Evolutionary conservation across 2,329 filamentous ascomycete species (phyloP), one percentile per base, ranked within the genome.

Genomic region (Fusarium odoratissimum): DNA sequence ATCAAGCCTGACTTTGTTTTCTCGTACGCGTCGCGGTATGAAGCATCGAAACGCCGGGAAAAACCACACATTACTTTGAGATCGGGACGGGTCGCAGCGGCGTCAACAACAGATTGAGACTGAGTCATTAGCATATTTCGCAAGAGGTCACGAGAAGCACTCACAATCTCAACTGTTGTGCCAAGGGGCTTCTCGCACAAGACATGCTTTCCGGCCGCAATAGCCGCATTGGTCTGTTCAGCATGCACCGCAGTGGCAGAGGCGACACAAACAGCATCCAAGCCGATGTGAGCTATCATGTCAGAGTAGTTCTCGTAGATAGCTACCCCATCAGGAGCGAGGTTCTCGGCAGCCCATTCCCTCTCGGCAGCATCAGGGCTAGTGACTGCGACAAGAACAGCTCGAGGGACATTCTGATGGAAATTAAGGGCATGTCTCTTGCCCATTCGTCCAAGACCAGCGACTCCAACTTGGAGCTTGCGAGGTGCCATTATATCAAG

Each of bases 101-200:
- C 55, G 8, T 60, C 65, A 5, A 75, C 70, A 5, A 72, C 72
- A 30, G 58, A 54, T 31, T 55, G 67, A 8, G 63, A 71, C 69
- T 72, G 8, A 30, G 8, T 3, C 1, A 5, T 40, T 46, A 63
- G 58, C 23, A 28, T 28, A 28, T 28, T 28, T 28, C 28, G 28
- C 28, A 28, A 28, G 28, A 28, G 28, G 28, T 28, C 28, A 28
- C 28, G 28, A 28, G 30, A 33, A 37, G 3, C 1, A 55, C 73
- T 66, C 21, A 75, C 73, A 37, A 75, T 64, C n/a, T 72, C 72
- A 10, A 75, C 83, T 58, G 84, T 87, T 1, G 89, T 92, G 46
- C 85, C 87, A 41, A 90, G 78, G 3, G 88, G 89, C 82, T 90
- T 90, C 82, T 91, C 89, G 75, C 87, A 90, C 23, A 90, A 79